These are phyloP conservation scores for Metschnikowia corniflorae DNA, from an alignment of 805 yeast species.

Conservation along the genomic window DNA sequence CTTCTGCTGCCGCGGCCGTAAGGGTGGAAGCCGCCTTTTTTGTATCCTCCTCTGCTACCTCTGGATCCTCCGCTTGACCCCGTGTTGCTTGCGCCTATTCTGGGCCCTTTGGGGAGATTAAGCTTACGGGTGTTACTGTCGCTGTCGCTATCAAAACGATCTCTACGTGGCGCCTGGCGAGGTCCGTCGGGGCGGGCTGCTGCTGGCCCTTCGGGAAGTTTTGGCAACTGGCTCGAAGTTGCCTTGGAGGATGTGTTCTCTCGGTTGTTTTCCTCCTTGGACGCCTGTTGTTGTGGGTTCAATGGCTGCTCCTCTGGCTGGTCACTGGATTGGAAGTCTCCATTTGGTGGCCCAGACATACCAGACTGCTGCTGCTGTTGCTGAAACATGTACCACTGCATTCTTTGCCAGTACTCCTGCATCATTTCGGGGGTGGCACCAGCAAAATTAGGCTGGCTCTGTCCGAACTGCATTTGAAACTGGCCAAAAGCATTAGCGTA, in stretches of 20 bases:
- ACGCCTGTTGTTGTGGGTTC: constrained; percentile 40
- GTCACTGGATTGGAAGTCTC: constrained; percentile 23
- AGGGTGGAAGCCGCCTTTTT: constrained; percentile 38
- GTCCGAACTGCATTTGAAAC: constrained; percentile 14
- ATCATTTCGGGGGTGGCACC: constrained; percentile 49
- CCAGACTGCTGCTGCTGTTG: constrained; percentile 46
- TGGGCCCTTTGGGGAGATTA: constrained; percentile 52
- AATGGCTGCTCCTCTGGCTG: constrained; percentile 39
- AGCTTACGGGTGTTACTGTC: constrained; percentile 15
- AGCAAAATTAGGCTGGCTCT: constrained; percentile 12
- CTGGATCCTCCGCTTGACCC: constrained; percentile 30
- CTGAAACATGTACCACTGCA: constrained; percentile 64
- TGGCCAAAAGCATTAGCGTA: constrained; percentile 25
- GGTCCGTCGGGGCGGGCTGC: constrained; percentile 12
- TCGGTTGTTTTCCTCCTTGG: constrained; percentile 4
- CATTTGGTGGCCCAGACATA: constrained; percentile 20
- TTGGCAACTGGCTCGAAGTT: neutral
- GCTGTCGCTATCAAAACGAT: constrained; percentile 12
- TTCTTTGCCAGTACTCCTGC: constrained; percentile 61
- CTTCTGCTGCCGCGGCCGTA: constrained; percentile 40
- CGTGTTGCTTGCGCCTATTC: constrained; percentile 22
- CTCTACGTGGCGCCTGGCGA: constrained; percentile 7
- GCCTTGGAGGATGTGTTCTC: constrained; percentile 2
- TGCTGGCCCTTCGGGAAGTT: constrained; percentile 25
- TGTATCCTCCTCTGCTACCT: constrained; percentile 27